phyloP scores from a whole-genome alignment of 2,329 filamentous ascomycete species.

The Grosmannia penicillata region DNA sequence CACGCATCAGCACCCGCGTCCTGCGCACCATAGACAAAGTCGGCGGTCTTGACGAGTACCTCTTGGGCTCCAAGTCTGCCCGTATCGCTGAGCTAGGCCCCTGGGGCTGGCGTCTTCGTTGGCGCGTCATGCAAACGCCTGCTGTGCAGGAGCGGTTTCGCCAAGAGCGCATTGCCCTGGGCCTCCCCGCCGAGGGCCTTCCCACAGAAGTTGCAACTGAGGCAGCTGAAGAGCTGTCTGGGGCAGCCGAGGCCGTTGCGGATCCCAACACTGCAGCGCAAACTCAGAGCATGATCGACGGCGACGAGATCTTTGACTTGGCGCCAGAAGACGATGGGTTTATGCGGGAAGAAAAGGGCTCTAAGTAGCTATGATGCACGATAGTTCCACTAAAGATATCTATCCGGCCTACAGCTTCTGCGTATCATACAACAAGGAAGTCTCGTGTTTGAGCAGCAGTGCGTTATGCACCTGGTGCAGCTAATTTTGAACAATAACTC shows the following conservation, averaged over 20 bases:
- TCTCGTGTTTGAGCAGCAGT: too few species aligned
- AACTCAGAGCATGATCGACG: conserved; percentile 23
- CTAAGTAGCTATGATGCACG: too few species aligned
- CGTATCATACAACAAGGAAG: too few species aligned
- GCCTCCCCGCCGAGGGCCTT: conserved; percentile 36
- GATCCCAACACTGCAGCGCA: too few species aligned
- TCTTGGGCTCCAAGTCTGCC: conserved; percentile 63
- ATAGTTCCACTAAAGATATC: too few species aligned
- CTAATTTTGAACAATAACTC: too few species aligned
- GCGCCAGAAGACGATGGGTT: conserved; percentile 19
- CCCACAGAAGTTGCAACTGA: conserved; percentile 8
- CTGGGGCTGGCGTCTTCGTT: conserved; percentile 79
- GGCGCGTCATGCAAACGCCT: conserved; percentile 71
- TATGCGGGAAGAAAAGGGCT: conserved; percentile 15
- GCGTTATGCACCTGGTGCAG: too few species aligned
- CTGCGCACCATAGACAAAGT: conserved; percentile 65
- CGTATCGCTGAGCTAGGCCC: conserved; percentile 78
- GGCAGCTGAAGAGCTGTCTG: conserved; percentile 14
- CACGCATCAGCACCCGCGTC: conserved; percentile 55
- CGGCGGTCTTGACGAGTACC: conserved; percentile 82
- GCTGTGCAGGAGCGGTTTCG: conserved; percentile 52
- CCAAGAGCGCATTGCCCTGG: conserved; percentile 47
- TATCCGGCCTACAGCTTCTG: too few species aligned
- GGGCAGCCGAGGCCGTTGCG: conserved; percentile 8
- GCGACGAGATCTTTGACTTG: conserved; percentile 30